Base-by-base conservation (phyloP, 495 filamentous ascomycete species). In the Glutinoglossum americanum region DNA sequence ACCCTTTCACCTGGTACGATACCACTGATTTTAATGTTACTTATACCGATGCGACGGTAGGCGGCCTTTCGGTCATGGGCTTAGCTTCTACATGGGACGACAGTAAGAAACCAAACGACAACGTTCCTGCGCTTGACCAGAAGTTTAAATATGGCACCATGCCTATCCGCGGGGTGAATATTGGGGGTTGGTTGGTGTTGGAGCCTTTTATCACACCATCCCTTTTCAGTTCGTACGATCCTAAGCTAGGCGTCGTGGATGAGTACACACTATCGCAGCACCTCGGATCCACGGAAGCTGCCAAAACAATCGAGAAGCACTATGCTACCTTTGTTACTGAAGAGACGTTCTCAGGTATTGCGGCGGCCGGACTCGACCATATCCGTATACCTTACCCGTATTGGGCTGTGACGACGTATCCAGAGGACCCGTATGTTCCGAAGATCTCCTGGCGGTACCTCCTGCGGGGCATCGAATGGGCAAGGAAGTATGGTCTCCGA, bases 171-270 rank as follows among this genome's bases (percentile, higher is more conserved):
- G 93, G 93, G 1, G 84, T 97, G 25, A 99, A 96, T 66, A 62
- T 97, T 3, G 92, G 93, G 37, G 93, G 93, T 28, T 99, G 92
- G 93, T 76, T 99, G 2, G 84, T 82, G 0, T 71, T 99, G 8
- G 93, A 99, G 61, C 93, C 93, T 0, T 95, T 94, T 64, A 96
- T 99, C 64, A 88, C 83, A 17, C 93, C 93, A 0, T 94, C 88
- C 1, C 73, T 96, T 30, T 99, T 99, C 65, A 68, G 80, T 1
- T 60, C 61, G 8, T 94, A 86, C 70, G 73, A 77, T 54, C 62
- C 69, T 1, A 70, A 67, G 17, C 67, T 81, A 53, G 78, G 76
- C 17, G 76, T 97, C 55, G 73, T 96, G 21, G 93, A 99, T 64
- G 93, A 99, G 69, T 96, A 76, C 62, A 94, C 87, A 0, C 70